Base-by-base conservation (phyloP, 306 rosid genomes). In the Prunus kanzakura region DNA sequence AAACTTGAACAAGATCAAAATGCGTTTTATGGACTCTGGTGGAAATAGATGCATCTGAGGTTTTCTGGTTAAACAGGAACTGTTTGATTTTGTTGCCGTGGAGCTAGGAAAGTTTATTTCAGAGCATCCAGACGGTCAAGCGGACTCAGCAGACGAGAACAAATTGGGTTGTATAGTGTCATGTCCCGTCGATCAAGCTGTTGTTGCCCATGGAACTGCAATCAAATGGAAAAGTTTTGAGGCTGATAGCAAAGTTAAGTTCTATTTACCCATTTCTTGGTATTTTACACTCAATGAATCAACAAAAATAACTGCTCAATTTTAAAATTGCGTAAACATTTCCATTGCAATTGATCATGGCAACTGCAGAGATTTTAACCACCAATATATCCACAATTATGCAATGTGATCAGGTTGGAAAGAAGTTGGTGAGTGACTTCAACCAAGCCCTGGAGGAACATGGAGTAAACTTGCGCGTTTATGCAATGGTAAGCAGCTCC, bases 241-340 rank as follows among this genome's bases (percentile, higher is more conserved):
- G 6, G 72, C 84, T 4, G 83, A 86, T 54, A 82, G 83, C 79
- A 82, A 91, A 80, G 92, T 91, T 89, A 78, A 83, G 91, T 89
- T 47, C 35, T 78, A 30, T 29, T 18, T 32, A 12, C 11, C 56
- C 20, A 4, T 68, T 14, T 29, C 19, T 52, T n/a, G 19, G 10
- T 27, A 45, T 41, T 49, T 30, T n/a, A 65, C 25, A 41, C 15
- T 57, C 43, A 11, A 8, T 13, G 66, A 22, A 35, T 15, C 23
- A 57, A 2, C 11, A 22, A 29, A 55, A 32, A 30, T 7, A 64
- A 30, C 7, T 30, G 69, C 18, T 23, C 2, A 57, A 22, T 10
- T 57, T 38, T 22, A 8, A 62, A 4, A 15, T 3, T 62, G 15
- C 3, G 43, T 8, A 20, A 62, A 32, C 11, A 62, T 62, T 62